Evolutionary conservation across 1,139 yeast genomes (phyloP), one percentile per base, ranked within the genome.

Genomic region (Yamadazyma blattariae): DNA sequence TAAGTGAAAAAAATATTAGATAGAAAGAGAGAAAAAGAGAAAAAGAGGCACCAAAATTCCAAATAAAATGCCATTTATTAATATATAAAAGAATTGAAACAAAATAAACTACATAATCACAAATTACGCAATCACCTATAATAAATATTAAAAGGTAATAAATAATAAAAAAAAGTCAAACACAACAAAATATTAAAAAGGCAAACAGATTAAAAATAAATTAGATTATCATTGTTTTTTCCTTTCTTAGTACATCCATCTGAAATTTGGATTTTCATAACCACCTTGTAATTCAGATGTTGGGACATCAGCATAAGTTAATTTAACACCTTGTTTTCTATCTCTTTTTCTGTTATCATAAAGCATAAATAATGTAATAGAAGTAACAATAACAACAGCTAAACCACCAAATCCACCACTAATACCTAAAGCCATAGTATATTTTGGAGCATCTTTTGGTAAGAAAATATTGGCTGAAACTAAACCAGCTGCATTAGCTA

Each of bases 231-330:
- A n/a, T n/a, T n/a, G n/a, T n/a, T n/a, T n/a, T n/a, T n/a, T n/a
- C n/a, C n/a, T n/a, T n/a, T n/a, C n/a, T 21, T 48, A 70, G 38
- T 62, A 61, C 71, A 71, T 67, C 77, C 77, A 71, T 51, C 77
- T 56, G 47, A 61, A 71, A 40, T 53, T 62, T n/a, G 74, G 74
- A 42, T 66, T 65, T 20, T 50, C 45, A 4, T 75, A 74, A 3
- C 77, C 76, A 21, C 67, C 74, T 10, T 64, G 56, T 38, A 71
- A 56, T 29, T 57, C 61, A 19, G 60, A 57, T 2, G 77, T 70
- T 3, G 76, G 70, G 13, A 71, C 70, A 40, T 71, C 76, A 35
- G 52, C 54, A 40, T 54, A 67, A 6, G 70, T 64, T 48, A 59
- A 54, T 16, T 52, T 51, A 25, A 69, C 72, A 7, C 74, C 74